Evolutionary conservation across 148 eudicot genomes (phyloP), one percentile per base, ranked within the genome.

Genomic region (Camellia japonica): DNA sequence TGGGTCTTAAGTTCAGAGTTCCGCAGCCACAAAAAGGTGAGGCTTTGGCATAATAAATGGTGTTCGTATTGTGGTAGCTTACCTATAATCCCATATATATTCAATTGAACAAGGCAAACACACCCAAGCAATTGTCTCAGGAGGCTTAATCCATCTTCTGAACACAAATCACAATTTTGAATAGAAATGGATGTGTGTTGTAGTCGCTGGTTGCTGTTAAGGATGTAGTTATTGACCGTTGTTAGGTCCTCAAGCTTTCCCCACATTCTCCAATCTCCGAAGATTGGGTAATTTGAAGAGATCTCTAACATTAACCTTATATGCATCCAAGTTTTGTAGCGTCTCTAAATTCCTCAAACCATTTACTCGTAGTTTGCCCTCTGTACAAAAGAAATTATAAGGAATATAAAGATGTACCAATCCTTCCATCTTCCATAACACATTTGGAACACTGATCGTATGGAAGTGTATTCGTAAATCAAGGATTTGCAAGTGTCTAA

Each of bases 331-430:
- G 72, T 79, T 79, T 65, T 55, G 62, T 5, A 83, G 68, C 8
- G 68, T 79, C 74, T 79, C 82, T 75, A 83, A 51, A 12, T 62
- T 74, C 71, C 58, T 79, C 43, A 83, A 43, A 3, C 65, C 64
- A 56, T 59, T 19, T 9, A 83, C 9, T 58, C 52, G 65, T 5
- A 79, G 54, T 13, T 46, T 69, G 7, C 74, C 20, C 23, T 62
- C 13, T 19, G 8, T 3, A 55, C 6, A 23, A n/a, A 56, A 10
- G 16, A 5, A 0, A 1, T 1, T 7, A 56, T 67, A 51, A 19
- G 65, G 87, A 43, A 85, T 67, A 85, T 85, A 85, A 52, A 85
- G n/a, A 77, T 82, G 80, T 15, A 16, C 72, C 76, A 85, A 20
- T 18, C 63, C 63, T 72, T 79, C 62, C 76, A 81, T 44, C 77